Base-by-base conservation (phyloP, 106 monocot genomes). In the Ottelia alismoides region DNA sequence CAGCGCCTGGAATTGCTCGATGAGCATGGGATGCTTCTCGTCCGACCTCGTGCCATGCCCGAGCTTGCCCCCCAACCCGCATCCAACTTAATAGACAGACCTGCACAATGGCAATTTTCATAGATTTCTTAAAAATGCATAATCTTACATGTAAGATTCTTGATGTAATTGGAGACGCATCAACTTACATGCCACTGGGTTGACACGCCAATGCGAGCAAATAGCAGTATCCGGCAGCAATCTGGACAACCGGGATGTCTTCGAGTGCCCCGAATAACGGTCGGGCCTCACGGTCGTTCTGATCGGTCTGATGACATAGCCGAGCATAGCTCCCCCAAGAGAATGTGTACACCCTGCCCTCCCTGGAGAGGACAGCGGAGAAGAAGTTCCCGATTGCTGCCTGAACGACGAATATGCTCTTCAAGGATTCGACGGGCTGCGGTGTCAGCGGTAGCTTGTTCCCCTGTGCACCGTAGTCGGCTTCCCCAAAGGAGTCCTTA, bases 201-300 rank as follows among this genome's bases (percentile, higher is more conserved):
- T 99, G 70, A 40, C 90, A 90, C 29, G 86, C 69, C 58, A 99
- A 52, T 45, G 83, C 79, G 21, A 99, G 74, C 14, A 99, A 77
- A 53, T 99, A 99, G 62, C 98, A 99, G 67, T 99, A 90, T 21
- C 98, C 98, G 30, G 98, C 98, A 25, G 90, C 98, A 80, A 99
- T 99, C 75, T 99, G 98, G 31, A 99, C 98, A 1, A 99, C 80
- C 0, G 80, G 85, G 30, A 83, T 72, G 54, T 99, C 67, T 63
- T 86, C 85, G 21, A 99, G 90, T 22, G 79, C 58, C 1, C 90
- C 90, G 55, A 68, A 31, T 2, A 99, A 70, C 53, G 54, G 85
- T 63, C 60, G 79, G 2, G 98, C 90, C 63, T 91, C 77, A 20
- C 74, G 45, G 63, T 99, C 90, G 60, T 65, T 80, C 14, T 65